Evolutionary conservation across 306 rosid genomes (phyloP).

Genomic region (Styphnolobium japonicum): DNA sequence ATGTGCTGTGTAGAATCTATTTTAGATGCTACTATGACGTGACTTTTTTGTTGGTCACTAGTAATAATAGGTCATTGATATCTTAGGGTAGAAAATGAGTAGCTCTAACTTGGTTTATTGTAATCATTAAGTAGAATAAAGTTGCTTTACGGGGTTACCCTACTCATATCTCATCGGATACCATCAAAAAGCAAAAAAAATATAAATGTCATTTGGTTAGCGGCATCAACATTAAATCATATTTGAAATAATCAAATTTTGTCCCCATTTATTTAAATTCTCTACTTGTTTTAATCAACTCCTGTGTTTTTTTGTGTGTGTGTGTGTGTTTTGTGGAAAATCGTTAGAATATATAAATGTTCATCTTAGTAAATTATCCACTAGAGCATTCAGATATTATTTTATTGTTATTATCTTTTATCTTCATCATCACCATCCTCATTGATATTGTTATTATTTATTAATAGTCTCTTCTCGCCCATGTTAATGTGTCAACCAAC

Average conservation of each 20-base stretch:
- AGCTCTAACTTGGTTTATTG: conserved; percentile 36
- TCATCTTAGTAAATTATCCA: neutral
- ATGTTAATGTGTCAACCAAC: neutral
- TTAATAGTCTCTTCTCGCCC: neutral
- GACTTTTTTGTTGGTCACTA: conserved; percentile 25
- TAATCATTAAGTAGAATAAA: conserved; percentile 39
- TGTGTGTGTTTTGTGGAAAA: neutral
- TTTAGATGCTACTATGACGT: conserved; percentile 25
- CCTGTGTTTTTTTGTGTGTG: no score
- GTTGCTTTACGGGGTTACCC: conserved; percentile 54
- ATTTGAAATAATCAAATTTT: neutral
- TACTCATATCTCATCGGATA: conserved; percentile 25
- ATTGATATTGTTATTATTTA: neutral
- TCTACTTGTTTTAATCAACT: neutral
- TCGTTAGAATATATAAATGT: neutral
- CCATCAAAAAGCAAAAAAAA: conserved; percentile 10
- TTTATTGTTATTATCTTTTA: neutral
- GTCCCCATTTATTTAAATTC: neutral
- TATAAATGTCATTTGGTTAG: neutral
- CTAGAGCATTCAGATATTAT: neutral
- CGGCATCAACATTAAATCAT: neutral
- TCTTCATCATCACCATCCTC: neutral
- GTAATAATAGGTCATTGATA: conserved; percentile 21
- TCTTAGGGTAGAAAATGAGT: conserved; percentile 24
- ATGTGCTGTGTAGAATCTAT: no score